Base-by-base conservation (phyloP, 2,329 filamentous ascomycete species). In the Sporothrix humicola region DNA sequence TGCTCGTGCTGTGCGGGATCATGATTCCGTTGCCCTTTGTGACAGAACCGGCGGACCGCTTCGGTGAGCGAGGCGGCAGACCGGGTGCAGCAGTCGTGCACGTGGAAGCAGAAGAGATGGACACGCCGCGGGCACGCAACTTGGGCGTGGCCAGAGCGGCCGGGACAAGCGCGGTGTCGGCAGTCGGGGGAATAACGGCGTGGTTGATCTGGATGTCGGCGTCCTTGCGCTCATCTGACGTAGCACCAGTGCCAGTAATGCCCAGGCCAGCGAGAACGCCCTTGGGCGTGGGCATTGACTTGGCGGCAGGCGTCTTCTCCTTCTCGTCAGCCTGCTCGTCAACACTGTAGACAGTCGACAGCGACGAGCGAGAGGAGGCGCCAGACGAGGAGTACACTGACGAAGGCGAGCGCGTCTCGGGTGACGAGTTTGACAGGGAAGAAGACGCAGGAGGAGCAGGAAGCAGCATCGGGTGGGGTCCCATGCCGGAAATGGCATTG, bases 301-400 rank as follows among this genome's bases (percentile, higher is more conserved):
- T 46, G 13, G 46, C 75, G 8, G 72, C 71, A n/a, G 73, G 69
- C 23, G 54, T 54, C 7, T 74, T 73, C n/a, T 42, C 66, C 4
- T 80, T 80, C 7, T 84, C 82, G 31, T 37, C 31, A 9, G 85
- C 82, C 0, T 82, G 80, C 71, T 88, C 86, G 44, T 87, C 86
- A 66, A 85, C 85, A 73, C 87, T 89, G 75, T 88, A 88, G 5
- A 89, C 78, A 0, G 87, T 89, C 3, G 87, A 89, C 5, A 89
- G 80, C 2, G 86, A 84, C 54, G 86, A 88, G 0, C 72, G 76
- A 5, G 52, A 42, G 13, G 73, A 77, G 0, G 31, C 66, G 2
- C 37, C 48, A 12, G 76, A 74, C 6, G 75, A 70, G 2, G 73
- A 72, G 68, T 74, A 76, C 15, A 58, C 58, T 8, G 75, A 72